Percentiles rank a stretch among this genome's conserved stretches.
Conservation (phyloP, 2,329 filamentous ascomycete species). For the Diaporthe caulivora region DNA sequence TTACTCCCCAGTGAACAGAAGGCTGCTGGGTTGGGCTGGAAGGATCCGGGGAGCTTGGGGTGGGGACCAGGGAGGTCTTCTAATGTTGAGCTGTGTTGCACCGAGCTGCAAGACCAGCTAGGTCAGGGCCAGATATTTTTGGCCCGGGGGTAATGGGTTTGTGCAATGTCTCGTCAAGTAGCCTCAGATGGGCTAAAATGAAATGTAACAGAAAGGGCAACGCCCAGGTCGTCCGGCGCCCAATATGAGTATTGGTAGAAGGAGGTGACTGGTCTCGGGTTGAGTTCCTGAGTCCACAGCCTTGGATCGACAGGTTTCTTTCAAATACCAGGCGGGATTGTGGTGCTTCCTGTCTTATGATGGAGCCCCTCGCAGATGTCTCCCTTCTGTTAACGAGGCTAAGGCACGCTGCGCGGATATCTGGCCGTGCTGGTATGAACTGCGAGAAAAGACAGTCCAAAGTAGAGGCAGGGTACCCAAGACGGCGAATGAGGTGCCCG, state of each 20-base stretch:
- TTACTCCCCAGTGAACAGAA: slow-evolving; percentile 29
- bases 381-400: slow-evolving; percentile 28
- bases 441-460: slow-evolving; percentile 37
- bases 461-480: slow-evolving; percentile 35
- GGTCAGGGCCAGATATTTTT: slow-evolving; percentile 38
- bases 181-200: slow-evolving; percentile 33
- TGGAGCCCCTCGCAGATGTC: slow-evolving; percentile 13
- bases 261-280: slow-evolving; percentile 29
- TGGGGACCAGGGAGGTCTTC: slow-evolving; percentile 40
- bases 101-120: slow-evolving; percentile 39
- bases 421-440: slow-evolving; percentile 35
- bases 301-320: slow-evolving; percentile 25
- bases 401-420: slow-evolving; percentile 33
- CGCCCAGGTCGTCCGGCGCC: slow-evolving; percentile 24
- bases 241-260: slow-evolving; percentile 7
- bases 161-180: slow-evolving; percentile 30
- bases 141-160: slow-evolving; percentile 16
- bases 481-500: slow-evolving; percentile 31
- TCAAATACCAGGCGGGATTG: slow-evolving; percentile 23
- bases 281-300: slow-evolving; percentile 22
- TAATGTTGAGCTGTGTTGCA: slow-evolving; percentile 39
- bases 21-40: slow-evolving; percentile 37
- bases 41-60: slow-evolving; percentile 38
- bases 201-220: slow-evolving; percentile 35
- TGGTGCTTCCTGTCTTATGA: slow-evolving; percentile 23